phyloP scores from a whole-genome alignment of 345 rosid species.

The Kandelia obovata region DNA sequence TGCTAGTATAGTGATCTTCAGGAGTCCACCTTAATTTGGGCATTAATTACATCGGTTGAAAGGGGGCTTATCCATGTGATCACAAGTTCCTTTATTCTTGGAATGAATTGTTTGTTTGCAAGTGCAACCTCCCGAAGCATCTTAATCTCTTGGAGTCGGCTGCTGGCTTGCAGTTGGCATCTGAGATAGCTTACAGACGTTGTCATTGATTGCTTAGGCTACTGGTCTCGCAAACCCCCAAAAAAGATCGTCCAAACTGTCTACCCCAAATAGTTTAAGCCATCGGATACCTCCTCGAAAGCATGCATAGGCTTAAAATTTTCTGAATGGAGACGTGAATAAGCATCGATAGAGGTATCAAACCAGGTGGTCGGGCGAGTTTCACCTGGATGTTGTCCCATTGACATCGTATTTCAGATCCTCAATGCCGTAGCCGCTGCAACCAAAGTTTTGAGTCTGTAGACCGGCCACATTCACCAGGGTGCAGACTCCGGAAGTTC shows the following conservation, averaged over 20 bases:
- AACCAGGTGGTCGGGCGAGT: too few relatives aligned
- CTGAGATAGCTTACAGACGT: neutral
- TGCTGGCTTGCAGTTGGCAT: neutral
- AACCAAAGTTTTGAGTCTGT: too few relatives aligned
- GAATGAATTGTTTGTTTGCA: neutral
- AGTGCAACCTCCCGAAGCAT: neutral
- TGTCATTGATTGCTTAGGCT: neutral
- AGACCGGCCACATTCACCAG: neutral
- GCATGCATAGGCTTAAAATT: too few relatives aligned
- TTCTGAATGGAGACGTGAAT: too few relatives aligned
- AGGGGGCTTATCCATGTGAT: neutral
- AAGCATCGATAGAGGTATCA: too few relatives aligned
- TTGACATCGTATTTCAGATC: too few relatives aligned
- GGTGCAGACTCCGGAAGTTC: too few relatives aligned
- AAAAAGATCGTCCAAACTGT: too few relatives aligned
- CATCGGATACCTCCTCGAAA: too few relatives aligned
- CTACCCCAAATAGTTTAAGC: too few relatives aligned
- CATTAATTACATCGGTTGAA: neutral
- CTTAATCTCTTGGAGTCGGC: conserved; percentile 2
- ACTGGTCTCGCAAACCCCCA: neutral
- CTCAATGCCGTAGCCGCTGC: too few relatives aligned
- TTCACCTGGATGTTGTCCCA: too few relatives aligned
- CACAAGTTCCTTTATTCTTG: conserved; percentile 8
- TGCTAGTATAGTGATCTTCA: neutral
- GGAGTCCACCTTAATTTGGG: neutral